Base-by-base conservation (phyloP, 345 rosid species). In the Clarkia xantiana region DNA sequence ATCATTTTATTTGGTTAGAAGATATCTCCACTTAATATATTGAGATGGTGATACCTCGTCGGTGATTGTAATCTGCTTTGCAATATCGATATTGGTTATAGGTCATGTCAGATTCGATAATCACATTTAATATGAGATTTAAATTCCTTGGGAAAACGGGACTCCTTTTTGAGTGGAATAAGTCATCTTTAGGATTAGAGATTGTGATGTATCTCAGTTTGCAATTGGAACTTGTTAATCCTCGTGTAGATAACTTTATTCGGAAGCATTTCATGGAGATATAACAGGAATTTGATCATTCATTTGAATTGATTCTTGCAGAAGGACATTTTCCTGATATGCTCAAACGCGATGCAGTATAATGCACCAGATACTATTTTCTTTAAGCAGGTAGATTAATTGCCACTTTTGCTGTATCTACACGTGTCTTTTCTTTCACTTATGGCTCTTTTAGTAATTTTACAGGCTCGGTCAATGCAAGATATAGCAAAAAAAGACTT, bases 261-360 rank as follows among this genome's bases (percentile, higher is more conserved):
- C 13, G 16, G 53, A n/a, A 34, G 13, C 18, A 49, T 25, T 15
- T 29, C 13, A 29, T 49, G 6, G 14, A 13, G 3, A 49, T 29
- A 39, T 49, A 12, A 14, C 18, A n/a, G 16, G 53, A 19, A 29
- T 15, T 40, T 43, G 45, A 10, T 0, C 13, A 43, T 20, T 25
- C 17, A 12, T 36, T 44, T 36, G n/a, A 1, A 36, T 57, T 54
- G 36, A 15, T 34, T 65, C 36, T 12, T 70, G 84, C 94, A 91
- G 98, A 69, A 71, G 47, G 98, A 91, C 51, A 66, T 91, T 47
- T 71, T 79, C 62, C 66, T 86, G 63, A 81, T 91, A 60, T 86
- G 96, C 69, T 59, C 90, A 44, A 91, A 91, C 53, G 98, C 98
- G 20, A 86, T 91, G 98, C 78, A 80, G 64, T 91, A 86, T 60